Evolutionary conservation across 2,329 filamentous ascomycete species (phyloP), one percentile per base, ranked within the genome.

Genomic region (Epichloe amarillans): DNA sequence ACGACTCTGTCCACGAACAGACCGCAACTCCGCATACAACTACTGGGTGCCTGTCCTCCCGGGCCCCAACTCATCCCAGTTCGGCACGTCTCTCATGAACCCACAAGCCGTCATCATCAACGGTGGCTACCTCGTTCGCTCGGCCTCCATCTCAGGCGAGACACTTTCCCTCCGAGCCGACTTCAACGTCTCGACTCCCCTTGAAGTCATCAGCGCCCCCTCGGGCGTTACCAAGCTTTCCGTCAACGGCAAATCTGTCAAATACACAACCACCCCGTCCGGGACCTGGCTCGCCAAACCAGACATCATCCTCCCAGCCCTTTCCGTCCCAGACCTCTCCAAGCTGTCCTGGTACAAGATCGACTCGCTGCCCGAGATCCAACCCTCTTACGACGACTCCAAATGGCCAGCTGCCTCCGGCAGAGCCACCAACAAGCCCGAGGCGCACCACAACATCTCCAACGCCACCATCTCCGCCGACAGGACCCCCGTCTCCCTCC

Each of bases 361-460:
- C 21, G 80, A 91, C 63, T 78, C 77, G 0, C 75, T 93, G 0
- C 87, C 86, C 0, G 87, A 91, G 61, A 69, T 87, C 6, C 63
- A 75, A 46, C 55, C 70, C 0, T 65, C 63, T 1, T 91, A 89
- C 57, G 79, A 88, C 49, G 87, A 93, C 62, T 75, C 75, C 3
- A 64, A 66, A 5, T 93, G 87, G 87, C 39, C 47, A 21, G 47
- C 33, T 7, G 53, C 53, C 40, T 26, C 44, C 4, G n/a, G 41
- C 36, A 39, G 12, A 30, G 23, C 41, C 17, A 45, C 12, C 8
- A 17, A 33, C 33, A 52, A 37, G 26, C 72, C 72, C 0, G 57
- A 61, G 0, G 86, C 84, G 1, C 67, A 82, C 53, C 69, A 79
- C 5, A 70, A 67, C 0, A 72, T 71, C 2, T 82, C 80, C 1